Evolutionary conservation across 139 green algal species (phyloP), one percentile per base, ranked within the genome.

Genomic region (Spirogloea muscicola): DNA sequence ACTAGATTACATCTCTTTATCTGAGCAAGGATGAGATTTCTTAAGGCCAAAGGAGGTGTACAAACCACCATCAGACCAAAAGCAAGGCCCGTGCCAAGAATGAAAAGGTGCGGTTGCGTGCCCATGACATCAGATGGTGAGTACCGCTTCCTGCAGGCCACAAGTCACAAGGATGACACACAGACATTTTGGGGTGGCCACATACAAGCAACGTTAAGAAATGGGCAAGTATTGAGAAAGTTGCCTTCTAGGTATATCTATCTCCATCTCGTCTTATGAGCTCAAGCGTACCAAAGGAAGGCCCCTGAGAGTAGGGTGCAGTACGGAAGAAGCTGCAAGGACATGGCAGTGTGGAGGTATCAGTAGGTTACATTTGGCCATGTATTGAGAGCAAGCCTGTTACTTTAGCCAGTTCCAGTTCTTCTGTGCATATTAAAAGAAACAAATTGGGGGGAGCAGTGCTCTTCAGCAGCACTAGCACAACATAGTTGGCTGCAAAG

Each of bases 41-140:
- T n/a, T n/a, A n/a, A n/a, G n/a, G n/a, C n/a, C n/a, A n/a, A n/a
- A n/a, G n/a, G n/a, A n/a, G 55, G 33, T 10, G 33, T 27, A 44
- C 55, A 27, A 41, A 64, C 55, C 55, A 64, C 55, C 13, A 64
- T 10, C 29, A 64, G 55, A 13, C 29, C 55, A 38, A 64, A 64
- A 9, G 31, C 31, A 16, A 64, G 33, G 10, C 10, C 55, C 9
- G 10, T 64, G 13, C 55, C 55, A 9, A 13, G 16, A 16, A 64
- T 36, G 31, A 38, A 13, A 10, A 64, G 55, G 31, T 27, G 33
- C 10, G 55, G 55, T 13, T 13, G 31, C 55, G 27, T 64, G 27
- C 55, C 55, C 29, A 64, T 9, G 29, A 64, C 55, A 64, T 64
- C 55, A 27, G 55, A 44, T 13, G 55, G 55, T 13, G 55, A 64